Percentiles rank a stretch among this genome's conserved stretches.
These are phyloP conservation scores for Pseudognaphalium luteoalbum DNA, from an alignment of 129 eudicot genomes.

Conservation along the genomic window DNA sequence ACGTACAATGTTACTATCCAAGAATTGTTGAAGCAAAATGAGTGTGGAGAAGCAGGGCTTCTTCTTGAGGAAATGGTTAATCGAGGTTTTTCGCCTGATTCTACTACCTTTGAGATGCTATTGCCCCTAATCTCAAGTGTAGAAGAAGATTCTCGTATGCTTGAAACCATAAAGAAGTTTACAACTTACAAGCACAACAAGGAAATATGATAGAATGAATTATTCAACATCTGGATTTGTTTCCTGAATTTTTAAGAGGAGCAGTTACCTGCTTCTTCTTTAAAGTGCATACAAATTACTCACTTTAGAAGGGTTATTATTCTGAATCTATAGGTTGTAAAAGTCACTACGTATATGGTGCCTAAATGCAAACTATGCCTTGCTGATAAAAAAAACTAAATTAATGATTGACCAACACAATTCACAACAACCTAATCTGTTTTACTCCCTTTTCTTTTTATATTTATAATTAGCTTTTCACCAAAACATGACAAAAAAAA, in stretches of 20 bases:
- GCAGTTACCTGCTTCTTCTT: not conserved
- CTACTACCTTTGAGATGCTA: slow-evolving; percentile 29
- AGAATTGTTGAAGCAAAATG: slow-evolving; percentile 27
- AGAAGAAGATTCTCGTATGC: slow-evolving; percentile 26
- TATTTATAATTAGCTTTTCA: too few species aligned
- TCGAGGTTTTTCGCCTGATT: slow-evolving; percentile 32
- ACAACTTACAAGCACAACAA: not conserved
- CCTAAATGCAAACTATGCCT: too few species aligned
- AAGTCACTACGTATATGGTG: too few species aligned
- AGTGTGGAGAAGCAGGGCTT: slow-evolving; percentile 11
- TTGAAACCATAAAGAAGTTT: slow-evolving; percentile 14
- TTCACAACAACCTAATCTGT: not conserved
- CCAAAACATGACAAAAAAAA: too few species aligned
- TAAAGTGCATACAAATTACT: too few species aligned
- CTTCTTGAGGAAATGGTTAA: slow-evolving; percentile 32
- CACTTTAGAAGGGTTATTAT: too few species aligned
- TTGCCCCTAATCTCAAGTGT: not conserved
- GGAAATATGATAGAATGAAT: not conserved
- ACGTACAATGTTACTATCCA: slow-evolving; percentile 30
- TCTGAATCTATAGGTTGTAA: not conserved
- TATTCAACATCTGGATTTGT: not conserved
- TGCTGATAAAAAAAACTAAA: too few species aligned
- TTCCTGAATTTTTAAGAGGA: not conserved
- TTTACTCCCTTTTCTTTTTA: too few species aligned
- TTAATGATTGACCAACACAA: not conserved